Evolutionary conservation across 1,284 basidiomycete species (phyloP).

Genomic region (Tylopilus sp.): DNA sequence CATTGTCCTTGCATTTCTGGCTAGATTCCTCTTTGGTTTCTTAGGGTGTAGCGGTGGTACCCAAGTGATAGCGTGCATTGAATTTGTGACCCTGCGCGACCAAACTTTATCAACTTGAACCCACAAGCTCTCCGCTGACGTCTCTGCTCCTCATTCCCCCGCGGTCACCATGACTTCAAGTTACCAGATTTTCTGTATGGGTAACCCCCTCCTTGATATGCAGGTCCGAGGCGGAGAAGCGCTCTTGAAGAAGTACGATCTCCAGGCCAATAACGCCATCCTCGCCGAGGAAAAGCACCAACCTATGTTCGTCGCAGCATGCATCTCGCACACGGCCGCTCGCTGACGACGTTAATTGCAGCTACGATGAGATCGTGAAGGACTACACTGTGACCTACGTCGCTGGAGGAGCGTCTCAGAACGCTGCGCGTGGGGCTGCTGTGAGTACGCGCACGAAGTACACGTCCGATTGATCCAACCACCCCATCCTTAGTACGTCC

Average conservation of each 20-base stretch:
- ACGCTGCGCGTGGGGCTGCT: conserved; percentile 93
- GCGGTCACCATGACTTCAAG: conserved; percentile 22
- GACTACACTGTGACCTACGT: conserved; percentile 85
- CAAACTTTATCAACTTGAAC: neutral
- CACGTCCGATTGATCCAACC: conserved; percentile 3
- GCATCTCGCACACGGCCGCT: neutral
- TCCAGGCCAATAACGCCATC: conserved; percentile 97
- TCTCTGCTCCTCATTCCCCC: conserved; percentile 2
- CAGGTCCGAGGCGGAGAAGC: conserved; percentile 82
- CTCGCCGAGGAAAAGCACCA: conserved; percentile 89
- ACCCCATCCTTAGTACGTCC: conserved; percentile 63
- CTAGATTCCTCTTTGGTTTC: neutral
- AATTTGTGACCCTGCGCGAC: neutral
- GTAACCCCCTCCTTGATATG: conserved; percentile 89
- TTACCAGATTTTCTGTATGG: conserved; percentile 72
- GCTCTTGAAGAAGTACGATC: conserved; percentile 85
- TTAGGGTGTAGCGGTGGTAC: neutral
- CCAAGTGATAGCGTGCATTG: neutral
- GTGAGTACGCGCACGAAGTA: conserved; percentile 51
- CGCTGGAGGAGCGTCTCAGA: conserved; percentile 96
- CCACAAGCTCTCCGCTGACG: conserved; percentile 10
- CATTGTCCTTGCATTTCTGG: neutral
- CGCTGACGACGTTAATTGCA: conserved; percentile 30
- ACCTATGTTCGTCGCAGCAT: conserved; percentile 56
- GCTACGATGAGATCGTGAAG: conserved; percentile 86